Conservation (phyloP, 495 filamentous ascomycete genomes). For the Stereocaulon alpinum region DNA sequence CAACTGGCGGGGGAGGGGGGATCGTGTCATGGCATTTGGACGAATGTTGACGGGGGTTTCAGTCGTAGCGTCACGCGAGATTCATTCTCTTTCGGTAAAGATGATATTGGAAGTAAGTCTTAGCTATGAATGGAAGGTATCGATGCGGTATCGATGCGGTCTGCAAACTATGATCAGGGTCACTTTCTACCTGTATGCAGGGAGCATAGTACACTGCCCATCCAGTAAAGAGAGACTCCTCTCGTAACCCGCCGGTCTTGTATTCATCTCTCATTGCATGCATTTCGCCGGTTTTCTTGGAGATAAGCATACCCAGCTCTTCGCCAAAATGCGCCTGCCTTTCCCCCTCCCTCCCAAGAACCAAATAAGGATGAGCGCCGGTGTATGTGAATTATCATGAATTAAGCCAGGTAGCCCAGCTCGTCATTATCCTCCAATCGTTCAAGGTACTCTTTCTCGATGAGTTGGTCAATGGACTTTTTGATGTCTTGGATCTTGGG, state of each 20-base stretch:
- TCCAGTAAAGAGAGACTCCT: not conserved
- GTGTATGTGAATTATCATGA: not conserved
- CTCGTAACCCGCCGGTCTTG: conserved; percentile 1
- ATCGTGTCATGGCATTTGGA: no score
- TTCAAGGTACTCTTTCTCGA: conserved; percentile 99
- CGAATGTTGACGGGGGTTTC: no score
- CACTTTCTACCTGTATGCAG: not conserved
- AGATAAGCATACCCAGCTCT: not conserved
- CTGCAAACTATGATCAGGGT: not conserved
- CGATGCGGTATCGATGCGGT: not conserved
- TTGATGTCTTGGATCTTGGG: conserved; percentile 95
- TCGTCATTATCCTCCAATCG: conserved; percentile 79
- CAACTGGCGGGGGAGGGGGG: no score
- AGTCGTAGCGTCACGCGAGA: no score
- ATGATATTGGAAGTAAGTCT: no score
- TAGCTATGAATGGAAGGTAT: conserved; percentile 1
- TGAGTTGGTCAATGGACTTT: conserved; percentile 96
- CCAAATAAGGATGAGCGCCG: not conserved
- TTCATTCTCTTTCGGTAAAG: no score
- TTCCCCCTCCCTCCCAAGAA: not conserved
- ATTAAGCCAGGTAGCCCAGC: conserved; percentile 74
- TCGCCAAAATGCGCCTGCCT: not conserved
- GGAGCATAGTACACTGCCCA: not conserved
- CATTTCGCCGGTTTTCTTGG: not conserved
- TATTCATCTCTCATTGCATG: not conserved